Evolutionary conservation across 331 rosid genomes (phyloP), one percentile per base, ranked within the genome.

Genomic region (Arachis monticola): DNA sequence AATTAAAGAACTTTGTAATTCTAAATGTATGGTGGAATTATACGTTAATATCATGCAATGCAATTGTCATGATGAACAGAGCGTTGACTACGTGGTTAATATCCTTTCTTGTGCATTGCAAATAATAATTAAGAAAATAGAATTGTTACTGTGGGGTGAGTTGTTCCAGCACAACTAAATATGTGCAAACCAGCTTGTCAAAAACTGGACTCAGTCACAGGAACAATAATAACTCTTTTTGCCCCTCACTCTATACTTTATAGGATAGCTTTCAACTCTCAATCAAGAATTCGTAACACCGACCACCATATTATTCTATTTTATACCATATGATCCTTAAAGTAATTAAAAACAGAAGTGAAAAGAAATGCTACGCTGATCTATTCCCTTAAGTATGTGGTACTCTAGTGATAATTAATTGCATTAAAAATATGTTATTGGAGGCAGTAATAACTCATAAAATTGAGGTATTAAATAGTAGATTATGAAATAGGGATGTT

Each of bases 131-230:
- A 35, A 35, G 5, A 35, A 35, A 35, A 35, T 35, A 35, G 40
- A 35, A 10, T 55, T 60, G 64, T 53, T 64, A 45, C 58, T 41
- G 59, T 66, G 30, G 58, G 68, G 10, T 56, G 67, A 66, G 66
- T 66, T 52, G 72, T 64, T 50, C 71, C 73, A 42, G 47, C 47
- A 65, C 58, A 44, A 12, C 45, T 52, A 53, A 69, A 10, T 56
- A 55, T 14, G 41, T 12, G 22, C 3, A 17, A 50, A 50, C 63
- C 78, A 62, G 78, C 78, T 62, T 35, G 13, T 50, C 10, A 62
- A 74, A 51, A 17, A 57, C 67, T 66, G 73, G 73, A 13, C 35
- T 53, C 65, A 11, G 12, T 50, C 60, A 3, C 41, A 22, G 13
- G 70, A 65, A 65, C 5, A 8, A 41, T 45, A 66, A 35, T n/a